Percentiles rank a stretch among this genome's conserved stretches.
These are phyloP conservation scores for Thymus quinquecostatus DNA, from an alignment of 257 asterid species.

Conservation along the genomic window DNA sequence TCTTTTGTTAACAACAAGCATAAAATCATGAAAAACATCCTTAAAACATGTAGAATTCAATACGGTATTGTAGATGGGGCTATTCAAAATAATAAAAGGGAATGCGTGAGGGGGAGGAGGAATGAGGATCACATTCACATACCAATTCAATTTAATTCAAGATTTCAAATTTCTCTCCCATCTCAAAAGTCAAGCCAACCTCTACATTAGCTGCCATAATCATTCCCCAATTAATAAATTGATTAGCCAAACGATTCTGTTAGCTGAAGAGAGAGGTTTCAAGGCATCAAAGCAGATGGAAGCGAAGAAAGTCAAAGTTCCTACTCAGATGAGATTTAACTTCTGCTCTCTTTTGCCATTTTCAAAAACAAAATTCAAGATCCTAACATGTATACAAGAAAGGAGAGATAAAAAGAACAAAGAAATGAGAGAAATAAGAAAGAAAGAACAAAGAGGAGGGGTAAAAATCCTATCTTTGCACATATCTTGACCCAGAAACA, in stretches of 20 bases:
- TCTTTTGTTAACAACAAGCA: too few species aligned
- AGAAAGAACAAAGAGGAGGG: neutral
- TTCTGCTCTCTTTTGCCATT: neutral
- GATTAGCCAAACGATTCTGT: neutral
- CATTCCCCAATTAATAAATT: neutral
- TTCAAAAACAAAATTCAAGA: neutral
- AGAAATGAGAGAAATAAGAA: neutral
- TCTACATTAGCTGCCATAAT: neutral
- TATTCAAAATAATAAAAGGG: neutral
- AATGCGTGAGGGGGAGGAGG: neutral
- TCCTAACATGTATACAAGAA: neutral
- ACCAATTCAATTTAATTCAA: neutral
- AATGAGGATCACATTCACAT: neutral
- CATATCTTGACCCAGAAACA: too few species aligned
- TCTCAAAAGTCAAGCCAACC: neutral
- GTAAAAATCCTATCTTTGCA: neutral
- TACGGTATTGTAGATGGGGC: too few species aligned
- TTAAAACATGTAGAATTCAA: too few species aligned
- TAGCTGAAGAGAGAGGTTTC: neutral
- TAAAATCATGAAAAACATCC: too few species aligned
- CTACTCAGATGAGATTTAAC: too few species aligned
- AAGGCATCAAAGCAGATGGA: neutral
- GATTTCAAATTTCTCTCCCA: neutral
- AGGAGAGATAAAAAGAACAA: too few species aligned
- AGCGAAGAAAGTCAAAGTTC: too few species aligned